Conservation (phyloP, 192 early-diverging fungal species). For the Dimargaris verticillata region DNA sequence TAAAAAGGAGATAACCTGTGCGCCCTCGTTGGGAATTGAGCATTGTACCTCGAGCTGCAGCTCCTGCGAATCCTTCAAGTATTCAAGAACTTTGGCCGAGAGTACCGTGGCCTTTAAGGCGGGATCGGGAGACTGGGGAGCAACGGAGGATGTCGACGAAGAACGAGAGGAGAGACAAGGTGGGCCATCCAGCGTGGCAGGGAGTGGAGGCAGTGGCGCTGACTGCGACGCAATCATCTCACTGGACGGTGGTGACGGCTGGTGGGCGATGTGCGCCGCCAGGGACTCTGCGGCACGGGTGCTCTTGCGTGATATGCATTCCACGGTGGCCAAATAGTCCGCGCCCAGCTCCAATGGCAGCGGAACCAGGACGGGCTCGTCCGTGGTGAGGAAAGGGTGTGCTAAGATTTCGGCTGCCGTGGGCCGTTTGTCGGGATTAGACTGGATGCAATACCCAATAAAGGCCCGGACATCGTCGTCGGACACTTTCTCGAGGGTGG, state of each 20-base stretch:
- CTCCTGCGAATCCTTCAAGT: neutral
- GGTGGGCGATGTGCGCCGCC: neutral
- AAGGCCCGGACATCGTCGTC: slow-evolving; percentile 29
- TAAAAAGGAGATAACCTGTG: slow-evolving; percentile 3
- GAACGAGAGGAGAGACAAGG: neutral
- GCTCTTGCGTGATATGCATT: neutral
- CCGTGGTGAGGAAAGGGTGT: slow-evolving; percentile 25
- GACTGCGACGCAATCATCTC: neutral
- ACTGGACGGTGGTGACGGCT: neutral
- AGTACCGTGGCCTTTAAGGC: neutral
- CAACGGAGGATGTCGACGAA: neutral
- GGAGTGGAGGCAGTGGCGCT: neutral
- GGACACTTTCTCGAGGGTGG: neutral
- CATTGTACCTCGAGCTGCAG: slow-evolving; percentile 3
- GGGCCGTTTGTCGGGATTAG: slow-evolving; percentile 23
- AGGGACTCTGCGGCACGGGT: neutral
- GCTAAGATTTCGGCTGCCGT: slow-evolving; percentile 26
- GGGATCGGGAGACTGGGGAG: neutral
- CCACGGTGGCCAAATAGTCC: neutral
- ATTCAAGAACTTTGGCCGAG: slow-evolving; percentile 1
- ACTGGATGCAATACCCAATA: slow-evolving; percentile 32
- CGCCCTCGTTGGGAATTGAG: neutral
- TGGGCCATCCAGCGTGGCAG: neutral
- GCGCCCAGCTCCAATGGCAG: neutral
- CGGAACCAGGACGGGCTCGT: neutral